phyloP scores from a whole-genome alignment of 1,284 basidiomycete genomes.

The Apiotrichum sp. region DNA sequence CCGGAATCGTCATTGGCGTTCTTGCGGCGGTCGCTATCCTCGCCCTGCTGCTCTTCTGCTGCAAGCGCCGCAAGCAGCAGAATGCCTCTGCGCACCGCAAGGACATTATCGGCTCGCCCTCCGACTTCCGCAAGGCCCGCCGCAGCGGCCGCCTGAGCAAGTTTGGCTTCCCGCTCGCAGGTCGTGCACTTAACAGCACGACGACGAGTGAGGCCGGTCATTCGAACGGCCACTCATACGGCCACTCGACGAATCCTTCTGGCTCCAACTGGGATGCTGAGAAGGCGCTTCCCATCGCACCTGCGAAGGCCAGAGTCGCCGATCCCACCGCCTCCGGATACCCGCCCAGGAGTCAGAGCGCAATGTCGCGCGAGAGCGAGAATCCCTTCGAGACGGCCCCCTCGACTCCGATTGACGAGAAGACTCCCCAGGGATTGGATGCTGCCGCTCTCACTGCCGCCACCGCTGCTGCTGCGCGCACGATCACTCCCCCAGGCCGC shows the following conservation, averaged over 20 bases:
- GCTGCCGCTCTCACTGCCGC: background rate
- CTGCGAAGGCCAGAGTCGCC: background rate
- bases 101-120: constrained; percentile 4
- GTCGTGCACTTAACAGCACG: background rate
- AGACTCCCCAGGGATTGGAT: background rate
- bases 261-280: background rate
- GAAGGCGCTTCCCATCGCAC: background rate
- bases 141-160: background rate
- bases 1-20: constrained; percentile 37
- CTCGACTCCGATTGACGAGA: constrained; percentile 10
- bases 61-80: constrained; percentile 1
- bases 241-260: too few relatives aligned
- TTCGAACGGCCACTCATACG: too few relatives aligned
- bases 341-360: background rate
- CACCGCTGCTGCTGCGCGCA: background rate
- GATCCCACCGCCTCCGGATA: background rate
- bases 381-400: constrained; percentile 17
- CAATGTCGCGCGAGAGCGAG: background rate
- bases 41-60: constrained; percentile 23
- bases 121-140: constrained; percentile 11
- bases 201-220: background rate
- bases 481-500: background rate
- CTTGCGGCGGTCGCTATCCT: constrained; percentile 24
- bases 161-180: background rate
- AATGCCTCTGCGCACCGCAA: background rate